Conservation (phyloP, 2,329 filamentous ascomycete genomes). For the Cladophialophora bantiana region DNA sequence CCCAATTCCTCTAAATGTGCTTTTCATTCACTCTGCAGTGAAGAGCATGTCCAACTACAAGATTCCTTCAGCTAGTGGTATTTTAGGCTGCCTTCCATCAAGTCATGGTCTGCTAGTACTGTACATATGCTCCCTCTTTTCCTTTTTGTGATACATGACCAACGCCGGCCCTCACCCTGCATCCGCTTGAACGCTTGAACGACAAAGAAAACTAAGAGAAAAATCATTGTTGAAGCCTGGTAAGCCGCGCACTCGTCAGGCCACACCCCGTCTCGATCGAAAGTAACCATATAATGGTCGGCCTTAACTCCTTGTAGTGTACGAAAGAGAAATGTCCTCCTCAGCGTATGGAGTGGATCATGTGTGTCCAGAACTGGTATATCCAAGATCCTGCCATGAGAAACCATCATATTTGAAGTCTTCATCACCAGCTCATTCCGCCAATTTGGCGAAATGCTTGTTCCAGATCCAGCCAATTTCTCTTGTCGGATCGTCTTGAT, state of each 20-base stretch:
- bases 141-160: constrained; percentile 20
- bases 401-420: neutral
- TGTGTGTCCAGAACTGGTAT: neutral
- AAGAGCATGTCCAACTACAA: constrained; percentile 20
- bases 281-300: neutral
- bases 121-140: constrained; percentile 17
- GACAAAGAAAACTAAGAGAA: constrained; percentile 5
- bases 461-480: constrained; percentile 98
- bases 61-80: constrained; percentile 9
- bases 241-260: neutral
- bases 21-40: constrained; percentile 10
- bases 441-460: constrained; percentile 82
- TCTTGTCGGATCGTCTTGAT: constrained; percentile 84
- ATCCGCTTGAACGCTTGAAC: constrained; percentile 30
- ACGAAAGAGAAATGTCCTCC: neutral
- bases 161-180: constrained; percentile 12
- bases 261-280: neutral
- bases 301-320: neutral
- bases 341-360: neutral
- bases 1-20: neutral
- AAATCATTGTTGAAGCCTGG: neutral
- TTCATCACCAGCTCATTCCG: constrained; percentile 36
- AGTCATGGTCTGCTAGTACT: constrained; percentile 8
- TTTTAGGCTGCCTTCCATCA: constrained; percentile 1
- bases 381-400: constrained; percentile 13